Percentiles rank a stretch among this genome's conserved stretches.
These are phyloP conservation scores for Cryptosporidium muris DNA, from an alignment of 169 alveolate species.

Conservation along the genomic window DNA sequence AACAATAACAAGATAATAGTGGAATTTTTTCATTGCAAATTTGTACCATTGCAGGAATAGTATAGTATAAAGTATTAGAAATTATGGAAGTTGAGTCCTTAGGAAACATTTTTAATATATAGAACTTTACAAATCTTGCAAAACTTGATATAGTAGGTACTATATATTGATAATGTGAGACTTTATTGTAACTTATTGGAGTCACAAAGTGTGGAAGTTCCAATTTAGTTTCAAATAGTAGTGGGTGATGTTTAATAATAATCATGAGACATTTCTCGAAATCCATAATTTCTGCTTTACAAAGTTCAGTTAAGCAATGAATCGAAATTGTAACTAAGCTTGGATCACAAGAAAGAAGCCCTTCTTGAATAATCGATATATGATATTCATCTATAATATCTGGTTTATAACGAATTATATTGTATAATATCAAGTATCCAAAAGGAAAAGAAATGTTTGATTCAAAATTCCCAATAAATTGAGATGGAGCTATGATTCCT, in stretches of 20 bases:
- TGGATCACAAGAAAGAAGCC: conserved; percentile 22
- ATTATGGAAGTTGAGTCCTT: conserved; percentile 22
- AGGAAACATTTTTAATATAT: conserved; percentile 46
- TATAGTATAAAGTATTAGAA: conserved; percentile 40
- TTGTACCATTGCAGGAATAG: conserved; percentile 12
- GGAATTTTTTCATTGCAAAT: conserved; percentile 8
- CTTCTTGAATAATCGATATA: conserved; percentile 46
- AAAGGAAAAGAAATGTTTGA: no score
- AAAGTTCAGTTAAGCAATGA: conserved; percentile 59
- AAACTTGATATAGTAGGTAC: conserved; percentile 26
- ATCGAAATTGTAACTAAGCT: conserved; percentile 40
- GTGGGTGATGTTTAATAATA: background rate
- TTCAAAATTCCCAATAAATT: background rate
- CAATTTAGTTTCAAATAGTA: no score
- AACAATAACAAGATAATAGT: conserved; percentile 28
- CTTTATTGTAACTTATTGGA: no score
- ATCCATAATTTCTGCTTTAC: conserved; percentile 47
- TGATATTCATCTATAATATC: conserved; percentile 45
- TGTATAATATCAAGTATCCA: conserved; percentile 25
- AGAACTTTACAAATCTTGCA: conserved; percentile 35
- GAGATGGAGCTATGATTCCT: background rate
- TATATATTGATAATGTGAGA: background rate
- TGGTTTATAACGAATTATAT: conserved; percentile 45
- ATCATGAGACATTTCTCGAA: conserved; percentile 42
- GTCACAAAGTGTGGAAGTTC: no score